Percentiles rank a stretch among this genome's conserved stretches.
Conservation (phyloP, 768 basidiomycete species). For the Suillus variegatus region DNA sequence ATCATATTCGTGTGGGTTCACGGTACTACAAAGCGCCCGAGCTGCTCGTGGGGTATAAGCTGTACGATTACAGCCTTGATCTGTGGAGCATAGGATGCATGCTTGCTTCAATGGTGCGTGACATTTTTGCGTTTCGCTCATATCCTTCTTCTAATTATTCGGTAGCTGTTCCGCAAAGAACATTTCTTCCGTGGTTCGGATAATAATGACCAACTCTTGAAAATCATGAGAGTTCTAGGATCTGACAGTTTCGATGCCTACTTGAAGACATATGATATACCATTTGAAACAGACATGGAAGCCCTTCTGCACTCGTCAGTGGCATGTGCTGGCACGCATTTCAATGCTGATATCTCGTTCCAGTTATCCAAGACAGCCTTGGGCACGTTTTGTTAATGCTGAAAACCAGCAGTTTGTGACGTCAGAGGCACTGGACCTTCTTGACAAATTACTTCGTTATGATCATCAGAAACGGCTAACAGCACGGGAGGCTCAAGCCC, state of each 20-base stretch:
- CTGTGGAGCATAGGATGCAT: slow-evolving; percentile 78
- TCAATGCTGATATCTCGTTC: slow-evolving; percentile 6
- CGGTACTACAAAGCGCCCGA: slow-evolving; percentile 78
- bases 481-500: slow-evolving; percentile 64
- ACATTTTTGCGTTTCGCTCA: background rate
- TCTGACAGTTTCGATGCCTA: slow-evolving; percentile 67
- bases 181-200: slow-evolving; percentile 77
- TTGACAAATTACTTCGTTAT: slow-evolving; percentile 67
- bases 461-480: slow-evolving; percentile 71
- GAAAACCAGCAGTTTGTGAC: slow-evolving; percentile 62
- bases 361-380: slow-evolving; percentile 65
- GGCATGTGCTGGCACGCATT: background rate
- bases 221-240: slow-evolving; percentile 67
- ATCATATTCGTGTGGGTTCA: slow-evolving; percentile 72
- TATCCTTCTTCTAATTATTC: background rate
- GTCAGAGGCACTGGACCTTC: slow-evolving; percentile 62
- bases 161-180: slow-evolving; percentile 69
- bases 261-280: slow-evolving; percentile 61
- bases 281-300: slow-evolving; percentile 64
- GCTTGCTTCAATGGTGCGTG: slow-evolving; percentile 69
- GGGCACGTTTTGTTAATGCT: slow-evolving; percentile 59
- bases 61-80: slow-evolving; percentile 71
- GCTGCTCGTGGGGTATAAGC: slow-evolving; percentile 68
- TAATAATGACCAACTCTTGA: slow-evolving; percentile 73
- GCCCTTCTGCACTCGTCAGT: slow-evolving; percentile 51